Evolutionary conservation across 495 filamentous ascomycete genomes (phyloP), one percentile per base, ranked within the genome.

Genomic region (Penicillium soppii): DNA sequence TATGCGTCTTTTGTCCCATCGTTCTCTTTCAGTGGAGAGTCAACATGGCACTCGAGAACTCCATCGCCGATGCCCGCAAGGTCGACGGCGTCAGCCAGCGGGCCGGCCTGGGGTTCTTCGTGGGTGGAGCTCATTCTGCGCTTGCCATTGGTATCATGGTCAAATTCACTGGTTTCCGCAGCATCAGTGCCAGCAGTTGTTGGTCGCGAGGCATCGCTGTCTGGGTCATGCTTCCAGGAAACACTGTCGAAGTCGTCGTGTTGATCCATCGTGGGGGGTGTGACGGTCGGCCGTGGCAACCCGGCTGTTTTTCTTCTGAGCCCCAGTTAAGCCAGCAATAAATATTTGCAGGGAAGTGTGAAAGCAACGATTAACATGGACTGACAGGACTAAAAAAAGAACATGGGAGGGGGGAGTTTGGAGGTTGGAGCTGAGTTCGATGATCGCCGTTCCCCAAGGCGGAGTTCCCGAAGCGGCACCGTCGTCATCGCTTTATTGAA

Each of bases 1-100:
- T 92, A 98, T 42, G 90, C 87, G 72, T 97, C 92, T 70, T 96
- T 97, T 43, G 91, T 95, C n/a, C 95, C 92, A 61, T 97, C 91
- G 58, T 89, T 90, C 71, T 96, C 94, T 65, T 96, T 0, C 59
- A 90, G 77, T 15, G 94, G 91, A 35, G 83, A 77, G 38, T 82
- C 81, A 20, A 98, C 92, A 26, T 67, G 83, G 64, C 90, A 96
- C 59, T 96, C 89, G 36, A 98, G 79, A 21, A 82, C 80, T 43
- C 91, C 92, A 44, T 88, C 85, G 48, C 84, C 88, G 53, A 89
- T 75, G 40, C 87, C 88, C 49, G 81, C 82, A 45, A 84, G 73
- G 58, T 87, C 84, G 30, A 80, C 72, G 43, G 75, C 68, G 58
- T 84, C 82, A 15, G 81, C 80, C 50, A 75, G 66, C 49, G 71